Evolutionary conservation across 805 yeast genomes (phyloP).

Genomic region (Zygosaccharomyces rouxii): DNA sequence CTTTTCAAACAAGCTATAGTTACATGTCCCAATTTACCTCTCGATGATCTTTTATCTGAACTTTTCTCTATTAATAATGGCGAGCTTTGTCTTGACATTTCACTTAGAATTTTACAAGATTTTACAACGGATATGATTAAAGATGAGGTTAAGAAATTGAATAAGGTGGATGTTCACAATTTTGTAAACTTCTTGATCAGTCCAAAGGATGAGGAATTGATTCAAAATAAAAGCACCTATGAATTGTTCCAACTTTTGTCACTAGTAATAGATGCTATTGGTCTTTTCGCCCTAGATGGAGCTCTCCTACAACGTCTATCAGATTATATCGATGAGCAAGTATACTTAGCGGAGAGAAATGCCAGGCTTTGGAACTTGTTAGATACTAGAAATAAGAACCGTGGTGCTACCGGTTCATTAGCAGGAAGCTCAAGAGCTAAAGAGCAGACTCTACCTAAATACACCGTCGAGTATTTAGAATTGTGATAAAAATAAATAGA

Average conservation of each 20-base stretch:
- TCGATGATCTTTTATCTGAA: conserved; percentile 59
- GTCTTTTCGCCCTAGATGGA: conserved; percentile 33
- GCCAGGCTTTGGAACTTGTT: conserved; percentile 29
- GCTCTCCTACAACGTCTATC: conserved; percentile 23
- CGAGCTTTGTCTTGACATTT: conserved; percentile 63
- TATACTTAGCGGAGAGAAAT: conserved; percentile 28
- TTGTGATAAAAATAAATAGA: conserved; percentile 3
- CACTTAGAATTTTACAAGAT: conserved; percentile 62
- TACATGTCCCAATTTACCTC: conserved; percentile 66
- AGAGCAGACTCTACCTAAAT: conserved; percentile 22
- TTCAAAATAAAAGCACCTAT: conserved; percentile 13
- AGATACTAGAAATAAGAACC: conserved; percentile 20
- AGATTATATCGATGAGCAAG: conserved; percentile 26
- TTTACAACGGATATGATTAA: conserved; percentile 59
- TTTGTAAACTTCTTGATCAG: conserved; percentile 34
- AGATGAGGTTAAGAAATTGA: conserved; percentile 35
- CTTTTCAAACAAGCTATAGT: conserved; percentile 77
- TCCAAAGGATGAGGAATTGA: conserved; percentile 20
- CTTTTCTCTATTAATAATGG: conserved; percentile 52
- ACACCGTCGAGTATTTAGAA: conserved; percentile 33
- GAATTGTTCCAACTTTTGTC: conserved; percentile 32
- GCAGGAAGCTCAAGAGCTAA: conserved; percentile 8
- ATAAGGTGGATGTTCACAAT: conserved; percentile 32
- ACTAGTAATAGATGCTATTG: conserved; percentile 34
- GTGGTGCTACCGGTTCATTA: conserved; percentile 8